Base-by-base conservation (phyloP, 2,329 filamentous ascomycete species). In the Diaporthe sp. region DNA sequence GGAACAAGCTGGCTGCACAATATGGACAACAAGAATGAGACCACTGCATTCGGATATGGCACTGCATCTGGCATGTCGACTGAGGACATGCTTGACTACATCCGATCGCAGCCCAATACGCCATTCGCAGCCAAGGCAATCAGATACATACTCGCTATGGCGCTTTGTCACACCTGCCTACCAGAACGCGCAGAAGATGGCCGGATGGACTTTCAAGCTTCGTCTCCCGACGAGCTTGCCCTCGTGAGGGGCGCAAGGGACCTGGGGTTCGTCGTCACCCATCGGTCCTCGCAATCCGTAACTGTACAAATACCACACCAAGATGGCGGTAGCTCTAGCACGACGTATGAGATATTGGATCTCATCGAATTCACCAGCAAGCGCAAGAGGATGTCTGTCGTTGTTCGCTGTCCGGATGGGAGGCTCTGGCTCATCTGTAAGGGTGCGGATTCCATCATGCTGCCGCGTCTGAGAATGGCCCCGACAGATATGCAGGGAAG, bases 1-100 rank as follows among this genome's bases (percentile, higher is more conserved):
- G 96, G 96, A 9, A 95, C 94, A 0, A 93, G 95, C 1, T 98
- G 96, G 95, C 86, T 97, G 42, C 96, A 98, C 78, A 93, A 97
- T 79, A 87, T 89, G 75, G 94, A 97, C 80, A 83, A 96, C 2
- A 85, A 88, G 66, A 81, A 10, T 5, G 42, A 85, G 70, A 73
- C 3, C n/a, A 25, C 39, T 9, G 35, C 86, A 2, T 85, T 86
- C 0, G 86, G 86, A 70, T 1, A 9, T 42, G 85, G 87, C 76
- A 78, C 84, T 1, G 89, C 91, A 75, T 88, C 89, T 0, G 88
- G 91, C 44, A 83, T 91, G 27, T 89, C 87, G 25, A 98, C 95
- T 0, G 86, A 86, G 15, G 94, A 97, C 75, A 88, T 98, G 80
- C 82, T 98, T 30, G 91, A 92, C 39, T 97, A 94, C 77, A 92